These are phyloP conservation scores for Aureobasidium pullulans DNA, from an alignment of 2,329 filamentous ascomycete species.

Conservation along the genomic window DNA sequence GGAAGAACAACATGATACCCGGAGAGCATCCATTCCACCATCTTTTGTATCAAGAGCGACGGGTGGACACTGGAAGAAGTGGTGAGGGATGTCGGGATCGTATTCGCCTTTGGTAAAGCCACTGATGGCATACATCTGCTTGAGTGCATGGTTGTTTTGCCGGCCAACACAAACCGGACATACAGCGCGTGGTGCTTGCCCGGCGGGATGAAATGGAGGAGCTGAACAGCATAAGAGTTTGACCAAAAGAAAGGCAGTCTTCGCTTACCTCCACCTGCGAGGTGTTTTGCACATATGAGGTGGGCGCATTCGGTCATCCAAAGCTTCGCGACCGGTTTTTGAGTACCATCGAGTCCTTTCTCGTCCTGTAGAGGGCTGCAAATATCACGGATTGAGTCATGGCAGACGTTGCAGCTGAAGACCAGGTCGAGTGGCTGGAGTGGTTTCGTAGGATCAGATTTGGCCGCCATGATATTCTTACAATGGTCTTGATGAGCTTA, in stretches of 20 bases:
- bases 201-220: slow-evolving; percentile 38
- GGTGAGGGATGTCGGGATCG: slow-evolving; percentile 35
- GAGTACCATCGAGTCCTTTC: slow-evolving; percentile 26
- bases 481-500: background rate
- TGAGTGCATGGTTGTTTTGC: slow-evolving; percentile 25
- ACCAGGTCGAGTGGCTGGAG: slow-evolving; percentile 34
- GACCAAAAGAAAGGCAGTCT: slow-evolving; percentile 13
- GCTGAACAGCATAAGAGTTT: slow-evolving; percentile 24
- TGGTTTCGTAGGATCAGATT: background rate
- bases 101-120: slow-evolving; percentile 36
- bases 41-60: slow-evolving; percentile 31
- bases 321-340: slow-evolving; percentile 33
- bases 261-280: slow-evolving; percentile 39
- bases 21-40: slow-evolving; percentile 38
- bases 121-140: slow-evolving; percentile 38
- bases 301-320: slow-evolving; percentile 45
- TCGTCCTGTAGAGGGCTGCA: slow-evolving; percentile 33
- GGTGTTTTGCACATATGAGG: slow-evolving; percentile 41
- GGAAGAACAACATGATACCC: slow-evolving; percentile 1
- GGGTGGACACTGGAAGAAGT: slow-evolving; percentile 40
- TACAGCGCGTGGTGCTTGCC: slow-evolving; percentile 32
- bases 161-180: slow-evolving; percentile 39
- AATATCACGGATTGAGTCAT: slow-evolving; percentile 37
- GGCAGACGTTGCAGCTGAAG: slow-evolving; percentile 43
- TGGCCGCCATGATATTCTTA: background rate